Base-by-base conservation (phyloP, 495 filamentous ascomycete species). In the Saxophila tyrrhenica region DNA sequence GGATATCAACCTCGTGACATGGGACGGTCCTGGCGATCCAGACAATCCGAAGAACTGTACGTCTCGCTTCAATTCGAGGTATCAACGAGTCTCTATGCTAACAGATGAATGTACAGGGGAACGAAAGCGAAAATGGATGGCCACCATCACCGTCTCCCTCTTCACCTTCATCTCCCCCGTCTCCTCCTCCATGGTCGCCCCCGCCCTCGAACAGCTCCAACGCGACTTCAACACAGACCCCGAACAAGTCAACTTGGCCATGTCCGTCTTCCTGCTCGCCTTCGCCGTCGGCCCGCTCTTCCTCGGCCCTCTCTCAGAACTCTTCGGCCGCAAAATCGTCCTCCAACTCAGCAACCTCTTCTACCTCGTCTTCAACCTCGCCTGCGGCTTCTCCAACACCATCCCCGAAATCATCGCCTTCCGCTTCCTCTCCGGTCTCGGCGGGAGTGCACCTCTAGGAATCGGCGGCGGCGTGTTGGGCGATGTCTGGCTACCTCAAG, bases 261-360 rank as follows among this genome's bases (percentile, higher is more conserved):
- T 92, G 38, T 86, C 83, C 0, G 74, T 86, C 56, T 90, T 91
- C 65, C 69, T 90, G 15, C 73, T 91, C 2, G 86, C 84, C 10
- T 92, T 86, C 64, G 81, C 82, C 2, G 65, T 86, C 9, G 82
- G 79, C 2, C 69, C 69, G 7, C 47, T 72, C 2, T 62, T 72
- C 38, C 63, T 72, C 10, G 69, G 68, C 9, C 69, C 69, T 22
- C 51, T 72, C 0, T 66, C 64, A 5, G 69, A 70, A 55, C 51
- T 70, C 13, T 71, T 67, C 50, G 70, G 70, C 44, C 65, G 70
- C 11, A 59, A 67, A 19, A 57, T 57, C 35, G 63, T 72, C 9
- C 64, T 72, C 16, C 70, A 70, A 52, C 25, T 66, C 23, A 39
- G 59, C 22, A 72, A 72, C 49, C 38, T 70, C 17, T 70, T 72